Evolutionary conservation across 148 eudicot genomes (phyloP).

Genomic region (Beta vulgaris): DNA sequence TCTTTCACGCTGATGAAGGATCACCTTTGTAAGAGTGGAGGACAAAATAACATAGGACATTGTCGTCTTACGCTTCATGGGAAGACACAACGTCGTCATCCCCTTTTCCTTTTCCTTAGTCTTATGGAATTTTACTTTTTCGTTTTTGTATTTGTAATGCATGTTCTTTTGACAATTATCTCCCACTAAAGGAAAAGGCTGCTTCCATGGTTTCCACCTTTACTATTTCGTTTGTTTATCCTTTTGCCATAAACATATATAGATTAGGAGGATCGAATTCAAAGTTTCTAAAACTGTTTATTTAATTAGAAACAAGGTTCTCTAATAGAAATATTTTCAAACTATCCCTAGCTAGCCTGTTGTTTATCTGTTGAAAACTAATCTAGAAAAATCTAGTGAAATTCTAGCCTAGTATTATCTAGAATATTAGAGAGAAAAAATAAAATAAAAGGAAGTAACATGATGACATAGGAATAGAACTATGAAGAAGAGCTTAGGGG

Average conservation of each 20-base stretch:
- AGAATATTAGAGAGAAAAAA: too few species aligned
- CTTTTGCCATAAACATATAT: too few species aligned
- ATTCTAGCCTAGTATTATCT: too few species aligned
- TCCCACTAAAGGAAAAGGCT: conserved; percentile 22
- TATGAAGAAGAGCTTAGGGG: too few species aligned
- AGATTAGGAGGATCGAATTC: too few species aligned
- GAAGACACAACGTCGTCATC: conserved; percentile 43
- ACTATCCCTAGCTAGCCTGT: too few species aligned
- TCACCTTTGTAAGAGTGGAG: conserved; percentile 22
- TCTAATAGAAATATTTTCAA: too few species aligned
- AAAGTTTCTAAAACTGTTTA: not conserved
- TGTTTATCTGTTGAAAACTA: too few species aligned
- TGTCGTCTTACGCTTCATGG: conserved; percentile 27
- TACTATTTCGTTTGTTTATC: not conserved
- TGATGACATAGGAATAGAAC: too few species aligned
- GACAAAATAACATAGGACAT: conserved; percentile 26
- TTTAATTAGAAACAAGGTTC: too few species aligned
- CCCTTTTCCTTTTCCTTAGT: conserved; percentile 19
- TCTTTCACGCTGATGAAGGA: not conserved
- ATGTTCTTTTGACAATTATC: conserved; percentile 15
- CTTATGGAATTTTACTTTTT: conserved; percentile 13
- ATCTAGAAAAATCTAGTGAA: too few species aligned
- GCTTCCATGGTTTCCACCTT: conserved; percentile 14
- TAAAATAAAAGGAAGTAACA: too few species aligned
- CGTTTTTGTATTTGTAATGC: conserved; percentile 2